Percentiles rank a stretch among this genome's conserved stretches.
Evolutionary conservation across 257 asterid genomes (phyloP).

Genomic region (Capsicum pubescens): DNA sequence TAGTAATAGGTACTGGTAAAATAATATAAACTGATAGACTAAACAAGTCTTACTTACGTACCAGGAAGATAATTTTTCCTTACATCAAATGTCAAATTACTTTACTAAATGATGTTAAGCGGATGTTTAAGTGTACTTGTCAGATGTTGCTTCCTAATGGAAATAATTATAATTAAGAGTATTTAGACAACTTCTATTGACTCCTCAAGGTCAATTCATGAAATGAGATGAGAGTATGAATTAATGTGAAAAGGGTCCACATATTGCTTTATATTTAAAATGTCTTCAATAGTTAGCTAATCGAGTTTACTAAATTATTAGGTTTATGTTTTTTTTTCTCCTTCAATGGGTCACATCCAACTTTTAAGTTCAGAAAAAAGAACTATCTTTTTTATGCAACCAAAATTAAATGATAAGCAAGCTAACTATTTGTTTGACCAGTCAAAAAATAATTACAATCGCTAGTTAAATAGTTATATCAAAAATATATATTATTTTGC

Average conservation of each 20-base stretch:
- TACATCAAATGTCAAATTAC: background rate
- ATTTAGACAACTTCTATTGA: conserved; percentile 8
- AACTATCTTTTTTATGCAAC: background rate
- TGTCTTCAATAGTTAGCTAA: background rate
- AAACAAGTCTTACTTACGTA: background rate
- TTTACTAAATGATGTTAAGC: background rate
- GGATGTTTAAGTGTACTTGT: background rate
- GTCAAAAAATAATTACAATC: background rate
- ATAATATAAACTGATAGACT: background rate
- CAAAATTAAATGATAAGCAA: background rate
- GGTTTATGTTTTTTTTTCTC: background rate
- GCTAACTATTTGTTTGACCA: background rate
- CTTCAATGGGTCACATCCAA: background rate
- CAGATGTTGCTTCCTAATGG: background rate
- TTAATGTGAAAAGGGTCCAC: background rate
- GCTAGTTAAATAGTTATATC: background rate
- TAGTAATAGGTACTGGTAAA: background rate
- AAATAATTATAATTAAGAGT: background rate
- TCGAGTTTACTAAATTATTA: background rate
- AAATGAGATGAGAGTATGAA: background rate
- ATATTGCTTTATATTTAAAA: background rate
- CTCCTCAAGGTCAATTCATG: background rate
- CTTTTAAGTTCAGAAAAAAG: background rate
- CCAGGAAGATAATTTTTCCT: background rate
- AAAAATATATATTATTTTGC: too few relatives aligned